Evolutionary conservation across 345 rosid species (phyloP), one percentile per base, ranked within the genome.

Genomic region (Anastatica hierochuntica): DNA sequence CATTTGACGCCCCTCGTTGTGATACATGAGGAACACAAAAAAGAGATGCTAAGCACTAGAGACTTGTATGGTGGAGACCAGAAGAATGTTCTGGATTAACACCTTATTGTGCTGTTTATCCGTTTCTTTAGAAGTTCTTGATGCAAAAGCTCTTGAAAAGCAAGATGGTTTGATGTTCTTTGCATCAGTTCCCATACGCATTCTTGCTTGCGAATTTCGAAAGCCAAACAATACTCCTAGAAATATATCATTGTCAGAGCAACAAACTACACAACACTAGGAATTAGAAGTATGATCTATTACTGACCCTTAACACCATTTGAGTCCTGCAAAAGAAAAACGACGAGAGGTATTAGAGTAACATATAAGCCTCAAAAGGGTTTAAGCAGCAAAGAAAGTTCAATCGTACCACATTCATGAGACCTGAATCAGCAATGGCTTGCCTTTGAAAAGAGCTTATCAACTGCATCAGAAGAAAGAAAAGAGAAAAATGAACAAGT

Each of bases 61-160:
- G n/a, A n/a, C n/a, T n/a, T n/a, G n/a, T n/a, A n/a, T n/a, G n/a
- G n/a, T n/a, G n/a, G n/a, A n/a, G n/a, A n/a, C n/a, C n/a, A n/a
- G n/a, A n/a, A n/a, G n/a, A 24, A 24, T 24, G 27, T 3, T 3
- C 5, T 24, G 40, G 15, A 30, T 13, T 5, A 48, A 59, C 6
- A 88, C 98, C 96, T 87, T 77, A 48, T 84, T 75, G 17, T 39
- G 63, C 12, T 69, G 68, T 63, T 71, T 41, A 21, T 58, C 71
- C 14, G 68, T 27, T 69, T 70, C 49, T 68, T 72, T 76, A 27
- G 96, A 77, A 63, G 85, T 43, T 72, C 41, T 72, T 26, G 98
- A 79, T 4, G 96, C 84, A 66, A 80, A 84, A 27, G 85, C 64
- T 73, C 92, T 77, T 54, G 77, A 60, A 60, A 71, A 58, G 56